Evolutionary conservation across 257 asterid species (phyloP), one percentile per base, ranked within the genome.

Genomic region (Solanum ahanhuiri): DNA sequence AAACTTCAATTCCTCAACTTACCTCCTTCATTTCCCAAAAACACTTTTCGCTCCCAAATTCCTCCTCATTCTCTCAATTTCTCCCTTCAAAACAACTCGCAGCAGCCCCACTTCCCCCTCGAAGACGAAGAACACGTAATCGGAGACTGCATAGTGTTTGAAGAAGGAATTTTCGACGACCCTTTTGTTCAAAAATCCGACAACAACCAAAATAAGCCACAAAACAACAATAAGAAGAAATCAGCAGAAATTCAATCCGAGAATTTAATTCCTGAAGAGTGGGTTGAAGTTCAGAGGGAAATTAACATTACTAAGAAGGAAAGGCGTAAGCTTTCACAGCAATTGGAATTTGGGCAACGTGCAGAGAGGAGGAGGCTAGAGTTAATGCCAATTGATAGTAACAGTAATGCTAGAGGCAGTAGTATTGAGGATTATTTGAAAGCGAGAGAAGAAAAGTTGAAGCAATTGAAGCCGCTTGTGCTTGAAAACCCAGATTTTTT

Each of bases 101-200:
- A 54, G 63, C 60, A 15, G 15, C 22, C 60, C 67, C 91, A 85
- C 11, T 79, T 87, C 87, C 90, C 35, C 85, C 18, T 63, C 77
- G 54, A 86, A 33, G 93, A 76, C 12, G 83, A 90, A 14, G 93
- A 91, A 28, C 85, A 88, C 34, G 91, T 87, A 81, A 84, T 97
- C 4, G 99, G 99, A 4, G 99, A 97, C 88, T 97, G 98, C 85
- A 89, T 97, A 33, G 99, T 97, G 22, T 97, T 76, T 76, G 99
- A 97, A 87, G 98, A 93, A 57, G 99, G 96, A 5, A 87, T 93
- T 45, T 97, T 97, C 91, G 93, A 91, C 22, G 99, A 94, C 91
- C 98, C 98, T 7, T 88, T 88, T 85, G 86, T 87, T 67, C 92
- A 89, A 23, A 90, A 86, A 51, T 17, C 60, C 22, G 60, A 51